Conservation (phyloP, 2,329 filamentous ascomycete genomes). For the Pseudophaeomoniella oleicola region DNA sequence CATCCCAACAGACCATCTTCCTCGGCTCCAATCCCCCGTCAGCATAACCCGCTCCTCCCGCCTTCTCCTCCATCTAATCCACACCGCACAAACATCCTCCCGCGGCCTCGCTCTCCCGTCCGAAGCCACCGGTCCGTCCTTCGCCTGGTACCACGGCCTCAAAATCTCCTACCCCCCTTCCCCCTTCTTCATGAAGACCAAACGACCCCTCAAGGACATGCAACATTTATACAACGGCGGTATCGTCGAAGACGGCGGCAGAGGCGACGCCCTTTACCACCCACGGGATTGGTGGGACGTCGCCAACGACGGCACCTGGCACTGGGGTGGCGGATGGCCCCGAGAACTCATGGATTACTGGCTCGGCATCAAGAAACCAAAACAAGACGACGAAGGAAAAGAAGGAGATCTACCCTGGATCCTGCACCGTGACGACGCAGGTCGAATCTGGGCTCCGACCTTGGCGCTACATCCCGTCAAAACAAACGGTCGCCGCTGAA, state of each 20-base stretch:
- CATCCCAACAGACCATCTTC: constrained; percentile 26
- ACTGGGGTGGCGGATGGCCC: neutral
- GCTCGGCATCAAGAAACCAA: neutral
- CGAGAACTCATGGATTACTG: neutral
- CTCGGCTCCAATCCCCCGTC: constrained; percentile 55
- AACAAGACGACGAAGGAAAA: neutral
- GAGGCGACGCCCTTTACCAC: neutral
- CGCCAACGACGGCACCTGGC: neutral
- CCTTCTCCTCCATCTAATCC: constrained; percentile 35
- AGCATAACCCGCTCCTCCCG: constrained; percentile 54
- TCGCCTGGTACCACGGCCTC: constrained; percentile 58
- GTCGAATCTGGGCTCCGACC: neutral
- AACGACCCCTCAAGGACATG: constrained; percentile 24
- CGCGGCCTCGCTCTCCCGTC: constrained; percentile 56
- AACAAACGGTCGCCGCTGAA: too few relatives aligned
- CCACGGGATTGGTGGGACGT: constrained; percentile 4
- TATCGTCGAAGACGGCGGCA: constrained; percentile 9
- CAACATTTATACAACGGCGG: neutral
- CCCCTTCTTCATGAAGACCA: constrained; percentile 18
- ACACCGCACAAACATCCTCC: constrained; percentile 48
- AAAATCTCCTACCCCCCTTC: constrained; percentile 56
- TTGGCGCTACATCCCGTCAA: neutral
- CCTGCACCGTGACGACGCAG: constrained; percentile 1
- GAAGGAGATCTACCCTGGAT: neutral
- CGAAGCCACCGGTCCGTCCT: constrained; percentile 61